These are phyloP conservation scores for Talaromyces sp. DNA, from an alignment of 2,329 filamentous ascomycete genomes.

Conservation along the genomic window DNA sequence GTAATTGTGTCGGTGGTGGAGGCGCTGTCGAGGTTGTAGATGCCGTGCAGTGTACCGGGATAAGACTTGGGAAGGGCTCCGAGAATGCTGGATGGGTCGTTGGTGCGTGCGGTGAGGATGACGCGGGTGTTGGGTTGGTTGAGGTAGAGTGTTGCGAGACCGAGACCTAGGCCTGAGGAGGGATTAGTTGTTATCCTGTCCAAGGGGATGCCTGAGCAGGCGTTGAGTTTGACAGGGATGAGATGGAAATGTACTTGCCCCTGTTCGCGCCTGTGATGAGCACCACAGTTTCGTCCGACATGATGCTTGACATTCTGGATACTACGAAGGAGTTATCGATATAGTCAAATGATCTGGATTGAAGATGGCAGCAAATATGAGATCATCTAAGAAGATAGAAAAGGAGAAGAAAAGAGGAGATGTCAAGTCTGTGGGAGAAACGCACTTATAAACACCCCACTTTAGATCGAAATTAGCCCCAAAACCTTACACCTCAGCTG, in stretches of 20 bases:
- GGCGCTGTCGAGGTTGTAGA: slow-evolving; percentile 17
- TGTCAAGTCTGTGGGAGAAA: background rate
- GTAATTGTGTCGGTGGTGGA: slow-evolving; percentile 11
- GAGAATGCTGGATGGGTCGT: background rate
- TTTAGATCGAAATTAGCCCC: background rate
- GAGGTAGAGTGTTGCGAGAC: slow-evolving; percentile 14
- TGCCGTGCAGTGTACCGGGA: slow-evolving; percentile 4
- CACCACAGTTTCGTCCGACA: slow-evolving; percentile 15
- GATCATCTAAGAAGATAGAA: background rate
- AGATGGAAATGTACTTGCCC: background rate
- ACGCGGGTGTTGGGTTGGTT: slow-evolving; percentile 13
- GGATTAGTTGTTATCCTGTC: background rate
- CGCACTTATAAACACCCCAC: background rate
- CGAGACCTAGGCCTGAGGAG: slow-evolving; percentile 11
- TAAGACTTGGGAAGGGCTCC: background rate
- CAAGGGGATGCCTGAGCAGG: background rate
- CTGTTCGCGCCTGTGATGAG: slow-evolving; percentile 16
- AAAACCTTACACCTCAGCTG: background rate
- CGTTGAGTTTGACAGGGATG: background rate
- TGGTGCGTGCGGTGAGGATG: slow-evolving; percentile 14
- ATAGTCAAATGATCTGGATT: no score
- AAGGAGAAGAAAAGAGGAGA: background rate
- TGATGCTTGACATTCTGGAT: background rate
- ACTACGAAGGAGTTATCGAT: background rate
- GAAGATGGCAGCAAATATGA: background rate